Percentiles rank a stretch among this genome's conserved stretches.
These are phyloP conservation scores for Pichia sp. DNA, from an alignment of 1,139 yeast genomes.

Conservation along the genomic window DNA sequence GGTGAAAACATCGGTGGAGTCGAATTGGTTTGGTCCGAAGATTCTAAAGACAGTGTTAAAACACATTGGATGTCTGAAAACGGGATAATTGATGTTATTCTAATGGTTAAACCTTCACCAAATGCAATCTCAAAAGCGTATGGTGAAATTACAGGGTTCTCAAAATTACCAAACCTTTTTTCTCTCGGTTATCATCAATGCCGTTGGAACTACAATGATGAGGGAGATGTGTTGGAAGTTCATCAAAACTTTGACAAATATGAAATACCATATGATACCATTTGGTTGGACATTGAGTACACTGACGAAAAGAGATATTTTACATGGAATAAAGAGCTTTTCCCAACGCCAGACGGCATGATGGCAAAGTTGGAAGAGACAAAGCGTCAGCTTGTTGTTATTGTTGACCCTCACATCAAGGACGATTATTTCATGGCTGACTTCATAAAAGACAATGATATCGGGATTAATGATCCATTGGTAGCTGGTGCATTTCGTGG, in stretches of 20 bases:
- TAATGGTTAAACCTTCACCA: constrained; percentile 65
- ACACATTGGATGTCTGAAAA: constrained; percentile 95
- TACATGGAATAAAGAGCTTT: constrained; percentile 77
- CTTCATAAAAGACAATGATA: constrained; percentile 37
- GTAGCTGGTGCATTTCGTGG: constrained; percentile 62
- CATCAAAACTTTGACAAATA: constrained; percentile 64
- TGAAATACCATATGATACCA: constrained; percentile 81
- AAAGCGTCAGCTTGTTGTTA: constrained; percentile 76
- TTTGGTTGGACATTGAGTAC: constrained; percentile 95
- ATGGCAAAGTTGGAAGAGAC: constrained; percentile 58
- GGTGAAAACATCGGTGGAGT: constrained; percentile 13
- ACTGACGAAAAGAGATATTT: constrained; percentile 82
- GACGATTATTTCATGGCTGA: constrained; percentile 64
- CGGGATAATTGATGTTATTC: constrained; percentile 73
- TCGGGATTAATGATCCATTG: constrained; percentile 39
- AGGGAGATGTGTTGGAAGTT: constrained; percentile 73
- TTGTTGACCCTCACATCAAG: constrained; percentile 91
- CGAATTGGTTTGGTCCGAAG: constrained; percentile 12
- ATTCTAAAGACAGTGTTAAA: constrained; percentile 27
- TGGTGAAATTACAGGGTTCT: constrained; percentile 70
- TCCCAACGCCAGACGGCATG: constrained; percentile 74
- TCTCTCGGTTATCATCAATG: constrained; percentile 93
- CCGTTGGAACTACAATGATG: constrained; percentile 94
- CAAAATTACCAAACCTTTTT: constrained; percentile 72
- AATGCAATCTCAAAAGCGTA: constrained; percentile 56